A percentile compares a stretch with the other conserved stretches of the same genome.
phyloP scores from a whole-genome alignment of 331 rosid genomes.

The Ulmus americana region DNA sequence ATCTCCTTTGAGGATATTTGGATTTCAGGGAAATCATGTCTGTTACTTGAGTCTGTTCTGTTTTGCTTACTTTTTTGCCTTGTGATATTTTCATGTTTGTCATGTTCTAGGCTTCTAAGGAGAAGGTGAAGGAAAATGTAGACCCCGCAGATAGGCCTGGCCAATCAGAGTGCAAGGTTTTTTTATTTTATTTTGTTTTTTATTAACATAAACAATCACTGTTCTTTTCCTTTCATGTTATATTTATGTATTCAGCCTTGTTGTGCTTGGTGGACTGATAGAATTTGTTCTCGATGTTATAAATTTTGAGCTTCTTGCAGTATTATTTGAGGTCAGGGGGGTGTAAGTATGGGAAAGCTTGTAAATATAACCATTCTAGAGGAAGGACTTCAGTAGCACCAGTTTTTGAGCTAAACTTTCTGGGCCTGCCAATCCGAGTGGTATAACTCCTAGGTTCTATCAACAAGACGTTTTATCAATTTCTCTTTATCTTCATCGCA shows the following conservation, averaged over 20 bases:
- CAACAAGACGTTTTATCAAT: background rate
- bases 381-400: conserved; percentile 31
- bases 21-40: background rate
- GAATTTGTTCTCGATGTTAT: conserved; percentile 7
- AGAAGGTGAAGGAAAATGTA: conserved; percentile 44
- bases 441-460: conserved; percentile 26
- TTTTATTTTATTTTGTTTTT: conserved; percentile 8
- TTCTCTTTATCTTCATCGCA: background rate
- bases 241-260: background rate
- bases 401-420: conserved; percentile 59
- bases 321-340: conserved; percentile 79
- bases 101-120: conserved; percentile 47
- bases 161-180: conserved; percentile 86
- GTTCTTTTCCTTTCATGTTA: conserved; percentile 14
- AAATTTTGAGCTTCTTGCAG: conserved; percentile 46
- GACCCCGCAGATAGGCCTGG: conserved; percentile 49
- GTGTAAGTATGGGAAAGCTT: conserved; percentile 73
- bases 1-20: background rate
- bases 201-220: background rate
- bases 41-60: background rate
- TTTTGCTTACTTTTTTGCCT: conserved; percentile 16
- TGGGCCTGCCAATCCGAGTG: conserved; percentile 87
- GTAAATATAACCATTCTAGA: conserved; percentile 72
- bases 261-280: conserved; percentile 20
- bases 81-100: conserved; percentile 20